These are phyloP conservation scores for Haberlea rhodopensis DNA, from an alignment of 257 asterid species.

Conservation along the genomic window DNA sequence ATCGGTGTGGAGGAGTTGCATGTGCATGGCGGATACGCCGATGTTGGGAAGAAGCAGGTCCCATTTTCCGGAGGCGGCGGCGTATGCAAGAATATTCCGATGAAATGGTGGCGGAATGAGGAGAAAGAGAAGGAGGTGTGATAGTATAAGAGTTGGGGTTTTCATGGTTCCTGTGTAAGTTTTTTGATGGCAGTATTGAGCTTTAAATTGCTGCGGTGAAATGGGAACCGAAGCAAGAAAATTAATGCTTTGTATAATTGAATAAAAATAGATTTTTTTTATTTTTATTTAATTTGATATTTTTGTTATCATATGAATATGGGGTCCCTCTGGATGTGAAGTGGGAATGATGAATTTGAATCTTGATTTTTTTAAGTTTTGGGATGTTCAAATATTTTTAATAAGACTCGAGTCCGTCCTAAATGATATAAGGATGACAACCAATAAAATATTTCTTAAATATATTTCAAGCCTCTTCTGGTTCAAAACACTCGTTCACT, in stretches of 20 bases:
- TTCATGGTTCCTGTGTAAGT: background rate
- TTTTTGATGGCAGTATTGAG: background rate
- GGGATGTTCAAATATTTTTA: too few relatives aligned
- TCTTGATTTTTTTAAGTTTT: background rate
- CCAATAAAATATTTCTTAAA: too few relatives aligned
- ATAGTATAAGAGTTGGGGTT: background rate
- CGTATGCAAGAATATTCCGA: slow-evolving; percentile 6
- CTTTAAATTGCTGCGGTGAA: slow-evolving; percentile 11
- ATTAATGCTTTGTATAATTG: background rate
- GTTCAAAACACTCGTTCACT: too few relatives aligned
- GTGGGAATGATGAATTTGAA: background rate
- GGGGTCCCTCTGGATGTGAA: background rate
- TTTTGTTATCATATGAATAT: background rate
- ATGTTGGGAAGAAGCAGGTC: slow-evolving; percentile 23
- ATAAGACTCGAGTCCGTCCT: too few relatives aligned
- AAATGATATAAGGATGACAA: too few relatives aligned
- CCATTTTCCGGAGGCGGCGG: slow-evolving; percentile 31
- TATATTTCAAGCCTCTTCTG: too few relatives aligned
- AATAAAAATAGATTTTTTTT: background rate
- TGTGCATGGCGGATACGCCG: slow-evolving; percentile 41
- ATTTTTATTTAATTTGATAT: too few relatives aligned
- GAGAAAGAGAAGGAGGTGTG: background rate
- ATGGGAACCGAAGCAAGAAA: background rate
- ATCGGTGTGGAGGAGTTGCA: slow-evolving; percentile 45
- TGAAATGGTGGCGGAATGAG: background rate